Evolutionary conservation across 2,329 filamentous ascomycete species (phyloP).

Genomic region (Clarireedia hainanense): DNA sequence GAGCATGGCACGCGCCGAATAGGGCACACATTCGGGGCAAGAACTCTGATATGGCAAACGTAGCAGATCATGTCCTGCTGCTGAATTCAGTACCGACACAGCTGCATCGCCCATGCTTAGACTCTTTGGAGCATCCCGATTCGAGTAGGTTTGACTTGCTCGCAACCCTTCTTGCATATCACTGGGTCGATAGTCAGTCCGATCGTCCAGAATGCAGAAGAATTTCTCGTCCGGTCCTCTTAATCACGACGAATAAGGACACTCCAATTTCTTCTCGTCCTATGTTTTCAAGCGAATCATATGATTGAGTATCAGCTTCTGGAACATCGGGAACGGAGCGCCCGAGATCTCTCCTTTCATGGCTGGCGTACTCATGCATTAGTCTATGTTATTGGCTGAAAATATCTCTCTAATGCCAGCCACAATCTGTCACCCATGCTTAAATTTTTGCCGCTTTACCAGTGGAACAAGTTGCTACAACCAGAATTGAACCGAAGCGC

Average conservation of each 20-base stretch:
- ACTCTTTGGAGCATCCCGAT: neutral
- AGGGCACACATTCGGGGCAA: neutral
- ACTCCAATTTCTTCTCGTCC: neutral
- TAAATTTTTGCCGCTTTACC: slow-evolving; percentile 4
- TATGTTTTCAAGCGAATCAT: neutral
- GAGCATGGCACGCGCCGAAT: neutral
- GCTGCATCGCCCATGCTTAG: slow-evolving; percentile 1
- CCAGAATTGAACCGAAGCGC: neutral
- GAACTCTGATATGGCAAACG: neutral
- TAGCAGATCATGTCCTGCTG: slow-evolving; percentile 6
- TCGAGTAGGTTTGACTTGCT: neutral
- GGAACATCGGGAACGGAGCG: slow-evolving; percentile 2
- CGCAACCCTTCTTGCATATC: neutral
- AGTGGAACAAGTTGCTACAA: neutral
- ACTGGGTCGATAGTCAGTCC: neutral
- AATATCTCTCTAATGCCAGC: slow-evolving; percentile 3
- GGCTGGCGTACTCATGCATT: slow-evolving; percentile 8
- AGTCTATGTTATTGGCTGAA: slow-evolving; percentile 1
- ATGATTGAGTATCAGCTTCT: neutral
- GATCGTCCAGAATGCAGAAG: neutral
- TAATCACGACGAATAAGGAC: neutral
- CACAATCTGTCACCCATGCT: neutral
- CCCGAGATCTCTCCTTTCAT: slow-evolving; percentile 4
- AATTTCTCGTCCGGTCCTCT: neutral
- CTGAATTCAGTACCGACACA: slow-evolving; percentile 4